Evolutionary conservation across 2,329 filamentous ascomycete species (phyloP), one percentile per base, ranked within the genome.

Genomic region (Aureobasidium sp.): DNA sequence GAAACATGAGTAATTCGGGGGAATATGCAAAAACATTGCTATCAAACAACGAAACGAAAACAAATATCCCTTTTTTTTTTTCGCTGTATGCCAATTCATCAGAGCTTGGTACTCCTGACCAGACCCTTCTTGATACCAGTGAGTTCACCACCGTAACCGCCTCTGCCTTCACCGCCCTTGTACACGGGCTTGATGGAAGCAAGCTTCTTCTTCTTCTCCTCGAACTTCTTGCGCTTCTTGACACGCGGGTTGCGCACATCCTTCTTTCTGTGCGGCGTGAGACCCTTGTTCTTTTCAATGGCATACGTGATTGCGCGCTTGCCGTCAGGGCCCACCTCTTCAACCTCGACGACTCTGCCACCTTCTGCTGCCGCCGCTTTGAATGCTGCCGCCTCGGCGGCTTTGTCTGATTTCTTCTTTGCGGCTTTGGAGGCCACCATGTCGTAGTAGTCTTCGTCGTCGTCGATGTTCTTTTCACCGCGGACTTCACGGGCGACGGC

Each of bases 191-290:
- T 90, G 79, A 92, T 90, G 72, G 88, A 93, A 70, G 85, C 85
- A 71, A 97, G 77, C 82, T 97, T 97, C 89, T 97, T 97, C 84
- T 93, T 89, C 83, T 96, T 97, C 75, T 91, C 88, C 72, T 95
- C 91, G 74, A 85, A 99, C 85, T 91, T 91, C 85, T 91, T 91
- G 76, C 91, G 86, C 88, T 97, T 97, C 88, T 97, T 99, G 67
- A 97, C 93, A 74, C 94, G 82, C 39, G 94, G 92, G 78, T 99
- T 99, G 66, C 93, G 82, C 63, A 91, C 88, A 69, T 96, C 92
- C 85, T 99, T 97, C 82, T 89, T 95, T 66, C 93, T 82, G 75
- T 89, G 88, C 50, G 92, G 91, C 63, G 90, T 87, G 65, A 99
- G 78, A 35, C 94, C 94, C 82, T 97, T 97, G 78, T 99, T 99